These are phyloP conservation scores for Lachnellula suecica DNA, from an alignment of 2,329 filamentous ascomycete species.

Conservation along the genomic window DNA sequence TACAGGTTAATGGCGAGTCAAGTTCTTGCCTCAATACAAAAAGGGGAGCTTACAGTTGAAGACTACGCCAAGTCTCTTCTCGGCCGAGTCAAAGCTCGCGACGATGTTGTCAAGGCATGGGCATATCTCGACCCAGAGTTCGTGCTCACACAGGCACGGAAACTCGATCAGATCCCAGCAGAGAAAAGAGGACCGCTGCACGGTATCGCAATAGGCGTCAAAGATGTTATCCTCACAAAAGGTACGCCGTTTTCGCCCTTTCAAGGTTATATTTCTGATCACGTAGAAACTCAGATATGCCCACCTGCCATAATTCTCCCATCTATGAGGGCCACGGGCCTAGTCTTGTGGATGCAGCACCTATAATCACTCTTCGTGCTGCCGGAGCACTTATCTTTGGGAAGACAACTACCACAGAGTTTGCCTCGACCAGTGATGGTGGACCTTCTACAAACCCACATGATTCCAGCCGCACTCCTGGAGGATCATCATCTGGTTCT, in stretches of 20 bases:
- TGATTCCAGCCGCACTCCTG: constrained; percentile 52
- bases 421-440: constrained; percentile 55
- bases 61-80: constrained; percentile 49
- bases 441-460: constrained; percentile 59
- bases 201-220: constrained; percentile 57
- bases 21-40: constrained; percentile 37
- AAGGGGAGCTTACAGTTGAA: constrained; percentile 46
- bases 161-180: constrained; percentile 48
- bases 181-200: constrained; percentile 53
- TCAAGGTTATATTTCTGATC: neutral
- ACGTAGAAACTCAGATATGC: constrained; percentile 46
- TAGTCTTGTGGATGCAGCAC: constrained; percentile 49
- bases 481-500: constrained; percentile 67
- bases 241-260: constrained; percentile 30
- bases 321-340: constrained; percentile 48
- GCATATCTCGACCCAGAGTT: constrained; percentile 43
- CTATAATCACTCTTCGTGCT: constrained; percentile 49
- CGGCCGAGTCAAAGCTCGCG: constrained; percentile 42
- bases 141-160: constrained; percentile 49
- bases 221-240: constrained; percentile 59
- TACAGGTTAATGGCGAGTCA: constrained; percentile 44
- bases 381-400: constrained; percentile 58
- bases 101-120: constrained; percentile 50
- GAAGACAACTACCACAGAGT: constrained; percentile 64
- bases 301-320: constrained; percentile 53